Evolutionary conservation across 2,329 filamentous ascomycete species (phyloP), one percentile per base, ranked within the genome.

Genomic region (Pseudopithomyces chartarum): DNA sequence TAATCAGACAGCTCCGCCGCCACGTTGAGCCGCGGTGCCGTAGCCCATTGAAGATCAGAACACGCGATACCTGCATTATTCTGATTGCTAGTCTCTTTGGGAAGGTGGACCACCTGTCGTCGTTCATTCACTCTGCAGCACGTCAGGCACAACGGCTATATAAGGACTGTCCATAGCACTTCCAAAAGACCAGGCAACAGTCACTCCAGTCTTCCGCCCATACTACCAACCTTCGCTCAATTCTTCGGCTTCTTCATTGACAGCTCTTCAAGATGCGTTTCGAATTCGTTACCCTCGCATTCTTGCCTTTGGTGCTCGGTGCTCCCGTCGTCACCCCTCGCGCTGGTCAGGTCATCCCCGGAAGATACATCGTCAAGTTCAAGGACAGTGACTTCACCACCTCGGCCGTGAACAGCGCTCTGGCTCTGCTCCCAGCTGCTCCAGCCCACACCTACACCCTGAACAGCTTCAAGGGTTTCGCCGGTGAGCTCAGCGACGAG

Each of bases 281-380:
- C 54, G 58, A 69, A 53, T 59, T 74, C 34, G 56, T 74, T 34
- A 58, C 78, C 54, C 70, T 80, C 54, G 70, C 77, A 40, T 58
- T 78, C 58, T 47, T 73, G 58, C 79, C 52, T 64, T 69, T 74
- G 59, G 69, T 66, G 11, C 50, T 76, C n/a, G 73, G 70, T 32
- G 72, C 75, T 2, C 78, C 78, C 8, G 50, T 80, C 62, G 66
- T 80, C 39, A 56, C 67, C 26, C 72, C 78, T 29, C 70, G 73
- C 53, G 71, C 67, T 51, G 74, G 72, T 33, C 50, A 64, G 38
- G 62, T 73, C 38, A 73, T 81, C 53, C 74, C 76, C 6, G 74
- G 73, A 62, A 76, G 77, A 62, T 81, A 78, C 69, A 79, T 81
- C 50, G 75, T 81, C 66, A 80, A 78, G 71, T 55, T 81, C 57